A percentile compares a stretch with the other conserved stretches of the same genome.
phyloP scores from a whole-genome alignment of 306 rosid genomes.

The Bauhinia variegata region DNA sequence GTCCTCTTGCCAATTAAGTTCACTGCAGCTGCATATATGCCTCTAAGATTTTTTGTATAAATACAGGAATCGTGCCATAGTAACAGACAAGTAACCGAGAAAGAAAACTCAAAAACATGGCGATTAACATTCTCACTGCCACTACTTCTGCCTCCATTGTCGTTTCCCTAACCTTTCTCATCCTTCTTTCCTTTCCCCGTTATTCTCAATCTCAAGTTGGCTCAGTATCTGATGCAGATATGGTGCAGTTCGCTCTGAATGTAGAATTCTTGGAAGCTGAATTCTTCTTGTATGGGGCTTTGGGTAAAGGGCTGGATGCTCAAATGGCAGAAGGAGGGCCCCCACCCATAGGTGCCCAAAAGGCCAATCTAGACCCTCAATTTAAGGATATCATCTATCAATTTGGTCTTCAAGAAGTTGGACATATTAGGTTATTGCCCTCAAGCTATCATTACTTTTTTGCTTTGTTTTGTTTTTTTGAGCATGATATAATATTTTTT shows the following conservation, averaged over 20 bases:
- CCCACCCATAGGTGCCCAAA: conserved; percentile 59
- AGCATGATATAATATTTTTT: no score
- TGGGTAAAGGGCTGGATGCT: conserved; percentile 67
- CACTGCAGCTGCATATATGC: no score
- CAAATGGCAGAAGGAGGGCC: conserved; percentile 63
- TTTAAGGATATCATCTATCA: conserved; percentile 50
- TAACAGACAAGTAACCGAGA: no score
- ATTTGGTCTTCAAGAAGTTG: conserved; percentile 77
- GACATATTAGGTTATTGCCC: conserved; percentile 61
- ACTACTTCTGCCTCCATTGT: not conserved
- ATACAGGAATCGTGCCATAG: no score
- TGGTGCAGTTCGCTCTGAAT: conserved; percentile 60
- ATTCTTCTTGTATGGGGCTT: conserved; percentile 62
- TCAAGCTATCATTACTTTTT: no score
- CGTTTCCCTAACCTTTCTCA: conserved; percentile 27
- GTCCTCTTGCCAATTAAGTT: no score
- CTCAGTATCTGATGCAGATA: conserved; percentile 41
- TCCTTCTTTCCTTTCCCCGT: conserved; percentile 32
- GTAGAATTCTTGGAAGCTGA: conserved; percentile 75
- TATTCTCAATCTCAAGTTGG: conserved; percentile 9
- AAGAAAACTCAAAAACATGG: conserved; percentile 25
- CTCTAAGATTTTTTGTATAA: no score
- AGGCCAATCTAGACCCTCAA: conserved; percentile 46
- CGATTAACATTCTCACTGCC: not conserved
- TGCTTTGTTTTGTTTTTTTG: no score